Base-by-base conservation (phyloP, 2,329 filamentous ascomycete genomes). In the Tolypocladium tropicale region DNA sequence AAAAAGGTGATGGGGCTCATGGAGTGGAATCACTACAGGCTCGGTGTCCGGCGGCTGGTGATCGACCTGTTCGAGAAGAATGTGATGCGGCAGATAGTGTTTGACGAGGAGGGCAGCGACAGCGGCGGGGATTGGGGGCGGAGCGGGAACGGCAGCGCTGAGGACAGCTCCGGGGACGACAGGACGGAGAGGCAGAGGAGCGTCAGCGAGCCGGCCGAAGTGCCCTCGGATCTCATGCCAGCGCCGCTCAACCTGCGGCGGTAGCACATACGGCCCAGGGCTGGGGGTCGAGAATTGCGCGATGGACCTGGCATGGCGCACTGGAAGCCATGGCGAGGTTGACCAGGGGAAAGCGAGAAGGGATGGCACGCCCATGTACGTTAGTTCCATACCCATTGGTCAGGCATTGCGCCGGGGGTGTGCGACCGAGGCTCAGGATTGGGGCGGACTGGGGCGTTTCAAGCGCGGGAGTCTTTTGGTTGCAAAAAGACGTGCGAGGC, bases 11-110 rank as follows among this genome's bases (percentile, higher is more conserved):
- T 99, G 76, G 82, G 83, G 10, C 78, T 97, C 52, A 79, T 99
- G 57, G 91, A 96, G 70, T 85, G 84, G 62, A 93, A 96, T 64
- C 90, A 95, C 67, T 97, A 94, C 71, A 83, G 91, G 25, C 79
- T 99, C 2, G 87, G 86, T 1, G 88, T 95, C 32, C 87, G 93
- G 59, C 86, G 93, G 50, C 92, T 96, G 72, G 88, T 96, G 37
- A 85, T 97, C 58, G 94, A 97, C 67, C 74, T 99, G 25, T 99
- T 99, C 65, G 93, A 97, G 66, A 94, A 93, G 72, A 86, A 83
- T 57, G 89, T 97, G 48, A 79, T 97, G 72, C 80, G 91, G 60
- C 83, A 84, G 61, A 89, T 96, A 58, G 88, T 99, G 14, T 85
- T 95, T 57, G 87, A 88, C 23, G 72, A 71, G 23, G 72, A 73